Base-by-base conservation (phyloP, 1,139 yeast species). In the Taphrina deformans region DNA sequence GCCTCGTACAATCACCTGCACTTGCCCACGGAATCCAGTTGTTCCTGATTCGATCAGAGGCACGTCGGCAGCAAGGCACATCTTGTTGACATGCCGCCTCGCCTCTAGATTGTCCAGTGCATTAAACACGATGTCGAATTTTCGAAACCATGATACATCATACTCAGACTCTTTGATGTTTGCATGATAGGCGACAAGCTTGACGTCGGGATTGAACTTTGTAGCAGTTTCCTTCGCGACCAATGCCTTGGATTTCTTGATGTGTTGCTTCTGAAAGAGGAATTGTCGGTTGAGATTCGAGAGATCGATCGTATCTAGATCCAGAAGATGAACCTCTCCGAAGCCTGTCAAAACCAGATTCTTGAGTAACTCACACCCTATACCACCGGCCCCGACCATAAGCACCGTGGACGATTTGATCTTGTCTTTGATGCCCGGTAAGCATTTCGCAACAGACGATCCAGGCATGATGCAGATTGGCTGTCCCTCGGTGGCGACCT, bases 351-450 rank as follows among this genome's bases (percentile, higher is more conserved):
- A 77, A 6, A 91, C 85, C 62, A 95, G 79, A 73, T 95, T 89
- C 74, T 95, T 95, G 67, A 95, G 79, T 48, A 95, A 79, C 75
- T 95, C 99, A 75, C 98, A 95, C 3, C 99, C 99, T 69, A 95
- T 92, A n/a, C 99, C 99, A 31, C 99, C 99, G 0, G 99, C 97
- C 2, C 99, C 99, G 0, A 95, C 97, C 79, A 95, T 80, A 55
- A 95, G 79, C 23, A 93, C 91, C 18, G 52, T 61, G 18, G 60
- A 40, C 2, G 18, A 7, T 21, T 61, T 61, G 65, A 61, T 61
- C 45, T 52, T 52, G 29, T 21, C 59, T 10, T 26, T 50, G 18
- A 61, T 18, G n/a, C 24, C 33, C 5, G 65, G 65, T 40, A 61
- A 31, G 21, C 59, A 61, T 35, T 23, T 27, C 46, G 12, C 18